Evolutionary conservation across 2,329 filamentous ascomycete species (phyloP), one percentile per base, ranked within the genome.

Genomic region (Aspergillus sp.): DNA sequence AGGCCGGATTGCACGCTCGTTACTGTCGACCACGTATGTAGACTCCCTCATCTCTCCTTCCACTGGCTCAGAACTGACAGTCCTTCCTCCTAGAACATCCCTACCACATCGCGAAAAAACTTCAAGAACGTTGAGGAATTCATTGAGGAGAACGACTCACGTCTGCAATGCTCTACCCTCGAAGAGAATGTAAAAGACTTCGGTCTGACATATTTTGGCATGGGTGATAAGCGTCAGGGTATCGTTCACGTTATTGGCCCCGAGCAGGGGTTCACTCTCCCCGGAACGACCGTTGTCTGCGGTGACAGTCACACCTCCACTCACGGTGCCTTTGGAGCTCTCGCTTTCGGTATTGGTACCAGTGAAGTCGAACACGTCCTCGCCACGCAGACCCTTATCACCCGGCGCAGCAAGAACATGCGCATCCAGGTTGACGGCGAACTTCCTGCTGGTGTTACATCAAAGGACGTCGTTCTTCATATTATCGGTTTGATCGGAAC

Each of bases 231-330:
- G 83, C 88, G 95, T 64, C 95, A 99, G 79, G 95, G 95, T 65
- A 99, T 99, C 68, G 95, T 98, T 57, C 95, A 99, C 79, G 91
- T 99, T 69, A 98, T 99, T 68, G 95, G 95, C 36, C 95, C 95
- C 41, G 95, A 99, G 81, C 95, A 99, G 78, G 95, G 95, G 66
- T 99, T 99, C 82, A 99, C 95, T 56, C 88, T 98, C 38, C 95
- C 95, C 42, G 95, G 91, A 66, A 98, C 95, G 54, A 99, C 95
- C 3, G 90, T 98, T 38, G 95, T 98, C 64, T 98, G 95, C 72
- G 95, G 95, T 76, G 95, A 99, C 83, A 96, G 90, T 71, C 95
- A 99, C 76, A 99, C 95, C 47, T 97, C 93, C 24, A 99, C 95
- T 62, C 95, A 99, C 78, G 95, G 95, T 69, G 95, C 95, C 52